A percentile compares a stretch with the other conserved stretches of the same genome.
Evolutionary conservation across 805 yeast genomes (phyloP).

Genomic region (Candida coquimbonensis): DNA sequence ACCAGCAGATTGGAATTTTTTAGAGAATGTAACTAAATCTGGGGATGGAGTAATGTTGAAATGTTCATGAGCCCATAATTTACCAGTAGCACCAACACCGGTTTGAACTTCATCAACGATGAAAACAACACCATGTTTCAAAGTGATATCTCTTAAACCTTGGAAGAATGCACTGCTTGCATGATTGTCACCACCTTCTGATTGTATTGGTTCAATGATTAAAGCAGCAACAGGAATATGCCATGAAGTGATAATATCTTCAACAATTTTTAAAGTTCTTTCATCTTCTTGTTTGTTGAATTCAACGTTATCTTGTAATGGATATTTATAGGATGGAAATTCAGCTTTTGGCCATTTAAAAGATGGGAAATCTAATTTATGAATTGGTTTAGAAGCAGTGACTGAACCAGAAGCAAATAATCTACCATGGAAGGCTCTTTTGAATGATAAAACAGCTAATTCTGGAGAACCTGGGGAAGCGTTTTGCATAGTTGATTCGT

Average conservation of each 20-base stretch:
- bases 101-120: slow-evolving; percentile 88
- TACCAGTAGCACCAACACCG: slow-evolving; percentile 84
- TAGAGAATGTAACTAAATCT: slow-evolving; percentile 80
- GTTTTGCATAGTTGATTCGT: slow-evolving; percentile 68
- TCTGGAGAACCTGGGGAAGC: slow-evolving; percentile 86
- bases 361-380: slow-evolving; percentile 87
- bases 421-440: slow-evolving; percentile 91
- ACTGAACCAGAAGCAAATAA: slow-evolving; percentile 85
- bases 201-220: slow-evolving; percentile 85
- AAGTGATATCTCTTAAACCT: slow-evolving; percentile 70
- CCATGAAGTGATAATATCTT: slow-evolving; percentile 62
- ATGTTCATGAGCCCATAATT: slow-evolving; percentile 85
- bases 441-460: slow-evolving; percentile 77
- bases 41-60: slow-evolving; percentile 70
- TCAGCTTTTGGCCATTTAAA: slow-evolving; percentile 97
- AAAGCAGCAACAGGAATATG: slow-evolving; percentile 78
- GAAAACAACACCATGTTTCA: slow-evolving; percentile 60
- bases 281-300: slow-evolving; percentile 73
- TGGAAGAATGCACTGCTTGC: slow-evolving; percentile 75
- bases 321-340: slow-evolving; percentile 80
- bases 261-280: slow-evolving; percentile 73
- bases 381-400: slow-evolving; percentile 92
- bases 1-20: slow-evolving; percentile 87
- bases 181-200: slow-evolving; percentile 91
- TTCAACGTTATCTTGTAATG: slow-evolving; percentile 58